Evolutionary conservation across 2,329 filamentous ascomycete species (phyloP).

Genomic region (Xylaria digitata): DNA sequence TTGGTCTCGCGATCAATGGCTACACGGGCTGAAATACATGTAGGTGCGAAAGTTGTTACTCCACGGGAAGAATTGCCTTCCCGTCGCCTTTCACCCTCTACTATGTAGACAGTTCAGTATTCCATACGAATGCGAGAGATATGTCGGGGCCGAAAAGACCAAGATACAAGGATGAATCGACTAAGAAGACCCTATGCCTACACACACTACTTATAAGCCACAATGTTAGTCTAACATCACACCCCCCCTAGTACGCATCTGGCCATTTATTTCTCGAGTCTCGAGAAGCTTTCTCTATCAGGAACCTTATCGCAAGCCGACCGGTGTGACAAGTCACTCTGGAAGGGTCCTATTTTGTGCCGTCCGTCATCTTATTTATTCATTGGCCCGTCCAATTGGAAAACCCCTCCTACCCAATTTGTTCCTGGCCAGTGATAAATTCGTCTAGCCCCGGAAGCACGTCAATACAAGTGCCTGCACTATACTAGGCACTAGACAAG

Average conservation of each 20-base stretch:
- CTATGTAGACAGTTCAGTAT: neutral
- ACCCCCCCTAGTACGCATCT: neutral
- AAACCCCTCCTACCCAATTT: slow-evolving; percentile 37
- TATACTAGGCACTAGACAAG: neutral
- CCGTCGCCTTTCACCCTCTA: neutral
- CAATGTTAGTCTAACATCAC: neutral
- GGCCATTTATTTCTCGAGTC: slow-evolving; percentile 14
- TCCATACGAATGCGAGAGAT: neutral
- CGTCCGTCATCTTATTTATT: slow-evolving; percentile 21
- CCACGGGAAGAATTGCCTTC: slow-evolving; percentile 19
- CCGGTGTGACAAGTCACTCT: slow-evolving; percentile 40
- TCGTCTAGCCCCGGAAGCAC: slow-evolving; percentile 24
- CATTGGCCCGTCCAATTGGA: slow-evolving; percentile 32
- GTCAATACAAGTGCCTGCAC: slow-evolving; percentile 18
- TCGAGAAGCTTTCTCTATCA: neutral
- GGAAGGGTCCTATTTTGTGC: slow-evolving; percentile 28
- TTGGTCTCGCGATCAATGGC: slow-evolving; percentile 41
- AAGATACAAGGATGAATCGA: neutral
- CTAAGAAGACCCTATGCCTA: neutral
- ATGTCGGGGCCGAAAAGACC: neutral
- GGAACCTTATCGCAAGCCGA: slow-evolving; percentile 22
- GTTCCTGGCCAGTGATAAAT: slow-evolving; percentile 35
- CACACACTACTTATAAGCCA: neutral
- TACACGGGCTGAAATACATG: slow-evolving; percentile 15
- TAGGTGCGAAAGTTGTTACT: slow-evolving; percentile 16